Evolutionary conservation across 2,329 filamentous ascomycete species (phyloP).

Genomic region (Colletotrichum paranaense): DNA sequence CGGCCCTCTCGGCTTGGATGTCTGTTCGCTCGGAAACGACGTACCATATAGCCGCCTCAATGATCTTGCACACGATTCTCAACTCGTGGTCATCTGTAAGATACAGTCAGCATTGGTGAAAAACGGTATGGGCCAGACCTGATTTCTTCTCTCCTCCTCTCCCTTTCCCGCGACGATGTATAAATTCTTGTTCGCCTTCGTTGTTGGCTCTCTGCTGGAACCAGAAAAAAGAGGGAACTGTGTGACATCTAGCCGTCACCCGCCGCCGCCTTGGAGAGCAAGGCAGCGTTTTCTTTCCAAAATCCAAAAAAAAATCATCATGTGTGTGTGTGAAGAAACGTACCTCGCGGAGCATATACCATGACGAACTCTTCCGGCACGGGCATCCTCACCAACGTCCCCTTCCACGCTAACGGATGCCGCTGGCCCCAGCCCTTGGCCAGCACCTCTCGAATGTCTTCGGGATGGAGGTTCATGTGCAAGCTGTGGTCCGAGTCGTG

Average conservation of each 20-base stretch:
- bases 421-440: conserved; percentile 83
- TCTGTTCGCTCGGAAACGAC: conserved; percentile 59
- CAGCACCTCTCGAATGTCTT: conserved; percentile 78
- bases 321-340: not conserved
- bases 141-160: not conserved
- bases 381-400: conserved; percentile 70
- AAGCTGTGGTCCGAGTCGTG: conserved; percentile 81
- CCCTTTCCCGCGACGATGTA: not conserved
- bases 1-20: conserved; percentile 40
- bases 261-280: not conserved
- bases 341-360: conserved; percentile 81
- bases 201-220: not conserved
- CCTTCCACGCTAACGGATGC: conserved; percentile 74
- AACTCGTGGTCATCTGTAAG: conserved; percentile 71
- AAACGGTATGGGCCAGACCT: not conserved
- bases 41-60: conserved; percentile 81
- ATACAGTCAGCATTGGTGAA: not conserved
- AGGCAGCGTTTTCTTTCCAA: not conserved
- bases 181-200: not conserved
- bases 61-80: conserved; percentile 73
- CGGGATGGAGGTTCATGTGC: conserved; percentile 84
- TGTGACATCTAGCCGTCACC: not conserved
- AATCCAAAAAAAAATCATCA: not conserved
- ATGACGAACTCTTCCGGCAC: conserved; percentile 82
- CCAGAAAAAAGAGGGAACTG: not conserved